Conservation (phyloP, 495 filamentous ascomycete species). For the Cairneyella variabilis region DNA sequence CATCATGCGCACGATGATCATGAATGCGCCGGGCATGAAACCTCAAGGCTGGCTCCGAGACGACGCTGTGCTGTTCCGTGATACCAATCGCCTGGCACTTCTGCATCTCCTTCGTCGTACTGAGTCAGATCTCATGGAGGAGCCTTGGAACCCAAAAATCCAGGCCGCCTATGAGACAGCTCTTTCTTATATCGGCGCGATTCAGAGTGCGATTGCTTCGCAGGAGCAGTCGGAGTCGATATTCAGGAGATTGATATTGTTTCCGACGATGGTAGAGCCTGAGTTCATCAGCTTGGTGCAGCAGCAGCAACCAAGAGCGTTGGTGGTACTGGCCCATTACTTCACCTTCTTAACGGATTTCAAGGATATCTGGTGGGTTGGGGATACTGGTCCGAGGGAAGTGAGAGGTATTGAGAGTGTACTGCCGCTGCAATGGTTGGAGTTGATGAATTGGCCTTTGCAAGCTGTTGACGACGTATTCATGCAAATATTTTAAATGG, state of each 20-base stretch:
- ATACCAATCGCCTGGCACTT: constrained; percentile 18
- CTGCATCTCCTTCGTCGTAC: constrained; percentile 23
- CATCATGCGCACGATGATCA: constrained; percentile 13
- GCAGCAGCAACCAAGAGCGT: constrained; percentile 32
- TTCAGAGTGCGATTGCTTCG: constrained; percentile 27
- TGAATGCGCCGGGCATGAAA: constrained; percentile 11
- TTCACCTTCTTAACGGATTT: constrained; percentile 33
- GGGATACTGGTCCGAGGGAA: constrained; percentile 31
- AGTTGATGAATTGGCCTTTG: constrained; percentile 36
- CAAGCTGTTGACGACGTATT: constrained; percentile 11
- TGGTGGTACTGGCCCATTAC: constrained; percentile 37
- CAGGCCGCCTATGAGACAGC: constrained; percentile 31
- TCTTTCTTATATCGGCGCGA: constrained; percentile 32
- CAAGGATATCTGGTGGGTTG: constrained; percentile 39
- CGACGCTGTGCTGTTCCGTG: constrained; percentile 21
- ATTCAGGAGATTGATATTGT: constrained; percentile 32
- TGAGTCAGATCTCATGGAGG: constrained; percentile 15
- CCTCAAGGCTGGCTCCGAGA: constrained; percentile 2
- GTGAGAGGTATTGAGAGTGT: constrained; percentile 33
- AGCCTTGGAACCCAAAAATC: constrained; percentile 30
- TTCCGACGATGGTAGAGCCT: constrained; percentile 33
- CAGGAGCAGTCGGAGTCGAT: constrained; percentile 23
- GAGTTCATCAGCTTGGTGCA: constrained; percentile 33
- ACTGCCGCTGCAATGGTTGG: constrained; percentile 35
- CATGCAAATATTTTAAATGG: neutral